These are phyloP conservation scores for Mycena venus DNA, from an alignment of 768 basidiomycete genomes.

Conservation along the genomic window DNA sequence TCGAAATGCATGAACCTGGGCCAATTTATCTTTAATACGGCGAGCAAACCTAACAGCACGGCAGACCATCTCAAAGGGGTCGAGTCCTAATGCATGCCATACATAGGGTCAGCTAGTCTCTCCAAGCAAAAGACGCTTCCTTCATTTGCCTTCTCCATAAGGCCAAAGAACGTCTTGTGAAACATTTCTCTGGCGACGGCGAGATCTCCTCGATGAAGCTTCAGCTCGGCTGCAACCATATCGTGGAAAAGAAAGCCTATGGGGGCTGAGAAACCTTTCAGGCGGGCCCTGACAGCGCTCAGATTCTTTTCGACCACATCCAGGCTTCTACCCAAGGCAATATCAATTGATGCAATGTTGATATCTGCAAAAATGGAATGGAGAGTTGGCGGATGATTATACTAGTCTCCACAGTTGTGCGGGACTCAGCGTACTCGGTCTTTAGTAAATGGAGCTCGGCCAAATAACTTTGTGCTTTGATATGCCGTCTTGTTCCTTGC, in stretches of 20 bases:
- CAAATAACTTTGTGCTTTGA: background rate
- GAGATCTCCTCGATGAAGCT: background rate
- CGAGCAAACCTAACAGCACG: background rate
- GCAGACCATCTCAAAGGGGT: background rate
- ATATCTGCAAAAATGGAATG: background rate
- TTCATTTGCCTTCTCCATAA: background rate
- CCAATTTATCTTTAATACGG: background rate
- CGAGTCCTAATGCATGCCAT: background rate
- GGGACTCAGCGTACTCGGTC: constrained; percentile 15
- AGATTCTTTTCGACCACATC: background rate
- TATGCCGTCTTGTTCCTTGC: background rate
- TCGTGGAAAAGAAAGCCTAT: background rate
- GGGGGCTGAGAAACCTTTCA: background rate
- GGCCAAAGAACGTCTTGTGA: background rate
- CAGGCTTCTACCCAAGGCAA: background rate
- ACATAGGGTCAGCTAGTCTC: background rate
- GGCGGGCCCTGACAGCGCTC: background rate
- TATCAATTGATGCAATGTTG: constrained; percentile 11
- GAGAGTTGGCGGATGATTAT: background rate
- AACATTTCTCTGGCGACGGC: background rate
- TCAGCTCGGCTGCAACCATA: background rate
- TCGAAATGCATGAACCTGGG: background rate
- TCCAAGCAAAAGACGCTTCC: background rate
- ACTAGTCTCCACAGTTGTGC: background rate
- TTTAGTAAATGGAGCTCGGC: constrained; percentile 12